Base-by-base conservation (phyloP, 2,329 filamentous ascomycete genomes). In the Aspergillus aculeatinus region DNA sequence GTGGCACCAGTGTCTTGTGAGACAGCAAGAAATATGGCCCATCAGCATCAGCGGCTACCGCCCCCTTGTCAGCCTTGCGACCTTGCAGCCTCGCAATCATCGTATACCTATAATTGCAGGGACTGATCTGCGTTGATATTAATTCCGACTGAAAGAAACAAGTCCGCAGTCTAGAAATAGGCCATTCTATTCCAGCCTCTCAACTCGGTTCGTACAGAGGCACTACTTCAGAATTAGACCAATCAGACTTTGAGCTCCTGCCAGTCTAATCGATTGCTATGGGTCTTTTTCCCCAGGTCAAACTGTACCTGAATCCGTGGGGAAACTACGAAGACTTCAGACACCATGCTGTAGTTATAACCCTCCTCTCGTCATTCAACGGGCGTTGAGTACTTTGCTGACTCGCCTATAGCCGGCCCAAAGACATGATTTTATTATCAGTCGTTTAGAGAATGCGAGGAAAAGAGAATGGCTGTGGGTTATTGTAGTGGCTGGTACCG, bases 401-500 rank as follows among this genome's bases (percentile, higher is more conserved):
- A 44, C 14, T 16, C 16, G 16, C 39, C 16, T 19, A 21, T 49
- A 64, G 57, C 54, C 53, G 2, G 62, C 62, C 12, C 60, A 64
- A 50, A 51, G 62, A 29, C 62, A 60, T 48, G 55, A 59, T 11
- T 64, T 59, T 16, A 56, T 64, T 39, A 56, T 64, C 23, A 60
- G 55, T 35, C 51, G 60, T 9, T 27, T 64, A 10, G 60, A 64
- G 27, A 60, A 58, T 57, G 60, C 62, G 7, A 44, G 60, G n/a
- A 53, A 57, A 29, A 48, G 62, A 14, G 60, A 64, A 55, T 60
- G 62, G 62, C 21, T 62, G 14, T 64, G 62, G 60, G 57, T 60
- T 2, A 57, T 62, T 14, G 50, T 64, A 23, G 62, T 64, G 2
- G 62, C 62, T 5, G 62, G 62, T 1, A 57, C 62, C 25, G 62